Evolutionary conservation across 352 stramenopile species (phyloP).

Genomic region (Globisporangium alternatum): DNA sequence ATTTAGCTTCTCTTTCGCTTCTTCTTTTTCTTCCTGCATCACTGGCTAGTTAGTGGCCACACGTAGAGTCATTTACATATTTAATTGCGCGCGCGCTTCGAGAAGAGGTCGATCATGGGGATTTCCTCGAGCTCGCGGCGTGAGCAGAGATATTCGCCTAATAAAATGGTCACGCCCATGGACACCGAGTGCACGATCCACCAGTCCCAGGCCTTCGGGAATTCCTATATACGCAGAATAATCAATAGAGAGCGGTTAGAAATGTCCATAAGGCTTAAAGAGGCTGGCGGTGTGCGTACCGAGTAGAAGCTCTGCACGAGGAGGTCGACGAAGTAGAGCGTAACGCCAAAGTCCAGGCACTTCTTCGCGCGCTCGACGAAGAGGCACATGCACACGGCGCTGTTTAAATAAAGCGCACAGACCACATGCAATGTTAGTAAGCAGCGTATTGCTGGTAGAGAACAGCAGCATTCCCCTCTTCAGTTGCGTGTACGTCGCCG

Average conservation of each 20-base stretch:
- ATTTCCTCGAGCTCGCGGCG: constrained; percentile 87
- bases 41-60: background rate
- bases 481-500: background rate
- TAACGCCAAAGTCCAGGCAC: constrained; percentile 89
- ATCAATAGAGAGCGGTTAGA: background rate
- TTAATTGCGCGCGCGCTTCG: constrained; percentile 57
- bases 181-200: constrained; percentile 78
- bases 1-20: background rate
- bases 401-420: constrained; percentile 15
- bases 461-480: background rate
- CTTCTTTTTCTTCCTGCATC: background rate
- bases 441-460: background rate
- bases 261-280: background rate
- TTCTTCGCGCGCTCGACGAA: constrained; percentile 90
- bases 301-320: constrained; percentile 81
- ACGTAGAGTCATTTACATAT: constrained; percentile 9
- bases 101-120: constrained; percentile 85
- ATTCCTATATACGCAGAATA: constrained; percentile 40
- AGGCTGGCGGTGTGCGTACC: constrained; percentile 24
- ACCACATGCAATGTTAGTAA: constrained; percentile 1
- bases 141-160: constrained; percentile 88
- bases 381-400: constrained; percentile 67
- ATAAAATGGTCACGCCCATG: constrained; percentile 69
- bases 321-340: constrained; percentile 87
- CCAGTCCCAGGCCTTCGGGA: constrained; percentile 86